Conservation (phyloP, 305 asterid species). For the Solanum hybrid region DNA sequence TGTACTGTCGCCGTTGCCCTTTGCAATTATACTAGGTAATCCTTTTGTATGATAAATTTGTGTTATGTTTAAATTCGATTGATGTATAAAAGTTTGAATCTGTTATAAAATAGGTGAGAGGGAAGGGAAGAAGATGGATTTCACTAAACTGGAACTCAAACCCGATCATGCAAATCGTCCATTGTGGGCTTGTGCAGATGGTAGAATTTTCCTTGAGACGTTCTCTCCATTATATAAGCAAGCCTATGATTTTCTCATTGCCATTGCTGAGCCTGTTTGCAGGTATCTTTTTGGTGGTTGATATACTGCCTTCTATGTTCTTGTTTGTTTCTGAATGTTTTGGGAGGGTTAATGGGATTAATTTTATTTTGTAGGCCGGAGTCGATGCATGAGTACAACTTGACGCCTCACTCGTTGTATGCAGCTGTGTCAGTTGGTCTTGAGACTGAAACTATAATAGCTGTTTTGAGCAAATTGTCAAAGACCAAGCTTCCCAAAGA, state of each 20-base stretch:
- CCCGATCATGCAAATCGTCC: constrained; percentile 73
- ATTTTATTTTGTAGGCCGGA: constrained; percentile 61
- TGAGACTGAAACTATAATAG: constrained; percentile 81
- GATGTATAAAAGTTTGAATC: not conserved
- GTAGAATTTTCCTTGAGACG: constrained; percentile 78
- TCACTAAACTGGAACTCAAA: constrained; percentile 64
- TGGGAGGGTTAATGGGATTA: constrained; percentile 1
- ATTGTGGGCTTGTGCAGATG: constrained; percentile 83
- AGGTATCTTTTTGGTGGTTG: constrained; percentile 33
- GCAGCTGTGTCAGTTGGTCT: constrained; percentile 96
- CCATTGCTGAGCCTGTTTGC: constrained; percentile 91
- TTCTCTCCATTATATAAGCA: constrained; percentile 72
- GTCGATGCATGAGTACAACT: constrained; percentile 95
- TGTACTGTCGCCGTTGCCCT: not conserved
- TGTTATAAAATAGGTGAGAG: constrained; percentile 15
- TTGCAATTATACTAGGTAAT: not conserved
- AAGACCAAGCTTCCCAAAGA: constrained; percentile 93
- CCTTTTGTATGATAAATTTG: not conserved
- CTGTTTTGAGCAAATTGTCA: constrained; percentile 71
- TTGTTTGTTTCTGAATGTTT: constrained; percentile 3
- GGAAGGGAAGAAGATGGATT: constrained; percentile 70
- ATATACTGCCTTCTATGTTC: not conserved
- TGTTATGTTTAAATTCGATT: not conserved
- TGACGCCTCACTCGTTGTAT: constrained; percentile 89
- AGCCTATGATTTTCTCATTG: constrained; percentile 84